A percentile compares a stretch with the other conserved stretches of the same genome.
Evolutionary conservation across 2,329 filamentous ascomycete genomes (phyloP).

Genomic region (Fusarium piperis): DNA sequence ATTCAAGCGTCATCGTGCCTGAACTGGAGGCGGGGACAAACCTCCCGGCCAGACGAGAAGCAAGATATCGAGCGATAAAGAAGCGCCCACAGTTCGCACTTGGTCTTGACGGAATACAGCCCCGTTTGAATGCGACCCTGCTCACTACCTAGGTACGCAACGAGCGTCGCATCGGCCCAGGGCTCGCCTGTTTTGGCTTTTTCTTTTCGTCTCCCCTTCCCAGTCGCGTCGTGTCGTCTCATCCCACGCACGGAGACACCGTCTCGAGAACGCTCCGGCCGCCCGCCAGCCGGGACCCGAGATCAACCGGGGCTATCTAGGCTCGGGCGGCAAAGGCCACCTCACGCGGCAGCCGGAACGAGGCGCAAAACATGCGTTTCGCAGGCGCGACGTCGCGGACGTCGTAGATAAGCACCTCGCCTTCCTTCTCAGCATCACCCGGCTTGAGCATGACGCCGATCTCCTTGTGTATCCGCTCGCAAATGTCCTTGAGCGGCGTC

Average conservation of each 20-base stretch:
- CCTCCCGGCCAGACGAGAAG: slow-evolving; percentile 1
- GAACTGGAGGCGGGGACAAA: slow-evolving; percentile 7
- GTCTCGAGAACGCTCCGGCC: slow-evolving; percentile 9
- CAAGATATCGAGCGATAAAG: slow-evolving; percentile 28
- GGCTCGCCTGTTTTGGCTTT: slow-evolving; percentile 12
- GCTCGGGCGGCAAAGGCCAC: slow-evolving; percentile 75
- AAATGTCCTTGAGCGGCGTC: slow-evolving; percentile 63
- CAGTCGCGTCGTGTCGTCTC: neutral
- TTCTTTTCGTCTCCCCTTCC: neutral
- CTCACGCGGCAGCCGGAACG: slow-evolving; percentile 82
- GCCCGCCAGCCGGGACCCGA: slow-evolving; percentile 23
- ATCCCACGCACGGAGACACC: neutral
- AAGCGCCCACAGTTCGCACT: neutral
- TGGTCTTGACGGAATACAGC: neutral
- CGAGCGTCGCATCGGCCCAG: slow-evolving; percentile 18
- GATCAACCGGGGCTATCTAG: slow-evolving; percentile 30
- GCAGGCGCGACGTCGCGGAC: slow-evolving; percentile 91
- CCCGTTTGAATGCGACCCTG: slow-evolving; percentile 21
- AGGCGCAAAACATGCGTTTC: slow-evolving; percentile 97
- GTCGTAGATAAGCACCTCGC: slow-evolving; percentile 67
- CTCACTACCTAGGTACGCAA: slow-evolving; percentile 5
- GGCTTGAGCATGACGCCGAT: slow-evolving; percentile 53
- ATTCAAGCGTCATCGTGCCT: slow-evolving; percentile 36
- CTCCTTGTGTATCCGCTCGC: slow-evolving; percentile 52
- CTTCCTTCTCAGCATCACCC: slow-evolving; percentile 58